phyloP scores from a whole-genome alignment of 2,329 filamentous ascomycete species.

The Nannizzia gypsea region DNA sequence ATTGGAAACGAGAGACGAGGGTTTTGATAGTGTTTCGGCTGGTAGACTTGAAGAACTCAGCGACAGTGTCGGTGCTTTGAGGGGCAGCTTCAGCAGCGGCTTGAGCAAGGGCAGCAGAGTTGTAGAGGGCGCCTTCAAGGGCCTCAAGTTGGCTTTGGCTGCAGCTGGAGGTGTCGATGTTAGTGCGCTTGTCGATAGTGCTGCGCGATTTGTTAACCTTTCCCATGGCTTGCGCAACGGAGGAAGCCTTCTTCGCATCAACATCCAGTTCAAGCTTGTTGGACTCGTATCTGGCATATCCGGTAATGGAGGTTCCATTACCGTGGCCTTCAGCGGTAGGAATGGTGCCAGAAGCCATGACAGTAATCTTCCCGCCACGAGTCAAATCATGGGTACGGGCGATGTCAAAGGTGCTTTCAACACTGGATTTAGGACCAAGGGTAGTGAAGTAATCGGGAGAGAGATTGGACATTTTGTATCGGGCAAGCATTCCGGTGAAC shows the following conservation, averaged over 20 bases:
- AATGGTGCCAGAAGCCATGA: conserved; percentile 8
- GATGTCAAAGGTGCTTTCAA: conserved; percentile 8
- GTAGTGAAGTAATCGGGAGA: conserved; percentile 4
- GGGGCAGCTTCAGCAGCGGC: conserved; percentile 40
- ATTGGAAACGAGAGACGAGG: conserved; percentile 42
- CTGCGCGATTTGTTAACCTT: conserved; percentile 2
- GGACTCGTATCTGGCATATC: conserved; percentile 45
- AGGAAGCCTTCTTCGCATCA: conserved; percentile 45
- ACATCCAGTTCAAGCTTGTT: conserved; percentile 48
- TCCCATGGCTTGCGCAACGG: conserved; percentile 38
- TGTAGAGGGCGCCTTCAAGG: conserved; percentile 41
- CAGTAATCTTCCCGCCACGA: conserved; percentile 3
- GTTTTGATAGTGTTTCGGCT: conserved; percentile 33
- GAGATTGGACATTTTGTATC: not conserved
- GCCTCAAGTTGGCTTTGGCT: conserved; percentile 36
- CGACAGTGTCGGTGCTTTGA: conserved; percentile 32
- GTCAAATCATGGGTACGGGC: conserved; percentile 10
- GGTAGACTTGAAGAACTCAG: conserved; percentile 55
- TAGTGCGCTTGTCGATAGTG: conserved; percentile 8
- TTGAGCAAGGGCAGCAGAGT: conserved; percentile 44
- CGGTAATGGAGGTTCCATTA: conserved; percentile 42
- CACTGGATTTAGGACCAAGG: conserved; percentile 6
- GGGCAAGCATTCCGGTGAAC: conserved; percentile 8
- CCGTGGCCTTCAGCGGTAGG: conserved; percentile 18
- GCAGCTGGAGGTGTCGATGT: conserved; percentile 40